Percentiles rank a stretch among this genome's conserved stretches.
These are phyloP conservation scores for Capsicum baccatum DNA, from an alignment of 257 asterid species.

Conservation along the genomic window DNA sequence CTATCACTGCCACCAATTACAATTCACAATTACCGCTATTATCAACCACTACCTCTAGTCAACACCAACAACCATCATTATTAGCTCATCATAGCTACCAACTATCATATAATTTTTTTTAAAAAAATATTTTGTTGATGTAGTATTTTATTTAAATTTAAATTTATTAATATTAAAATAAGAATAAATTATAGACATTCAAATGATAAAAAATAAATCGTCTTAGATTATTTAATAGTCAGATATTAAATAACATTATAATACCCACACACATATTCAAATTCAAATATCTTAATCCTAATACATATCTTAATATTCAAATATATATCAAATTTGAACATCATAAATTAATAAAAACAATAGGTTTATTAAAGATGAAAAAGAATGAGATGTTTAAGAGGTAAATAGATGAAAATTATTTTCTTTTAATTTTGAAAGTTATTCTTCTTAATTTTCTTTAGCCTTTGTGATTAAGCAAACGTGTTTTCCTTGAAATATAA, in stretches of 20 bases:
- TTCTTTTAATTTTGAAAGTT: not conserved
- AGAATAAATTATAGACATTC: not conserved
- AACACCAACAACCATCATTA: not conserved
- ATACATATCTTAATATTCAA: too few species aligned
- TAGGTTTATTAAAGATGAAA: too few species aligned
- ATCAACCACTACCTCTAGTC: not conserved
- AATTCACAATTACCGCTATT: not conserved
- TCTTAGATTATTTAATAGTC: not conserved
- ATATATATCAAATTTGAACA: too few species aligned
- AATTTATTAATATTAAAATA: not conserved
- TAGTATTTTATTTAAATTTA: not conserved
- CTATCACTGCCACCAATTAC: not conserved
- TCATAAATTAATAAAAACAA: too few species aligned
- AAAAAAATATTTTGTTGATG: not conserved
- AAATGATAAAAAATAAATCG: not conserved
- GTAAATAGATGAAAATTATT: not conserved
- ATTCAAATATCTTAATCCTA: too few species aligned
- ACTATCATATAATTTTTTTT: not conserved
- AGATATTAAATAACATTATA: too few species aligned
- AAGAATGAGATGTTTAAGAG: too few species aligned
- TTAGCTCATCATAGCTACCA: not conserved
- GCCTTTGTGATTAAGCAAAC: slow-evolving; percentile 18
- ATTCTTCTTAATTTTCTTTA: not conserved
- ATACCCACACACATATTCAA: too few species aligned
- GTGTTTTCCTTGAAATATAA: not conserved